Evolutionary conservation across 2,329 filamentous ascomycete species (phyloP).

Genomic region (Nothophaeocryptopus gaeumannii): DNA sequence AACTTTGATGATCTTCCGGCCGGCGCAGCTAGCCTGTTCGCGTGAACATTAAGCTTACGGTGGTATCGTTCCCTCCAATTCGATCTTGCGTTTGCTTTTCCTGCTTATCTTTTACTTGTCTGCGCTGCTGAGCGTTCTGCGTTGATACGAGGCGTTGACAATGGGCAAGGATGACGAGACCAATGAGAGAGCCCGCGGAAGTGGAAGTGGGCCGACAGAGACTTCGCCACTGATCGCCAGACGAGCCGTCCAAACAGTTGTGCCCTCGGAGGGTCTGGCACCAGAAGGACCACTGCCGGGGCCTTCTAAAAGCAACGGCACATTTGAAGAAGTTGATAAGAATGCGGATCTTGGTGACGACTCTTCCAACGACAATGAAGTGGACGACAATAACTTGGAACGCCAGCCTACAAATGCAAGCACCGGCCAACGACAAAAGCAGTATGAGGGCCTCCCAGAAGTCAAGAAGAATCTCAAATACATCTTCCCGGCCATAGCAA

Average conservation of each 20-base stretch:
- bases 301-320: constrained; percentile 14
- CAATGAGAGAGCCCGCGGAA: constrained; percentile 2
- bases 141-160: no score
- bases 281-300: constrained; percentile 20
- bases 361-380: constrained; percentile 28
- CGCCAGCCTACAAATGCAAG: constrained; percentile 31
- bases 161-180: constrained; percentile 3
- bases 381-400: constrained; percentile 26
- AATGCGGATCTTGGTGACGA: not conserved
- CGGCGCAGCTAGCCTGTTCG: no score
- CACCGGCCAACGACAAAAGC: constrained; percentile 30
- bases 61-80: no score
- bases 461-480: constrained; percentile 53
- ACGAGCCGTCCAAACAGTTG: constrained; percentile 22
- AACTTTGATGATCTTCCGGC: no score
- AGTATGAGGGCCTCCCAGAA: constrained; percentile 48
- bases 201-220: constrained; percentile 18
- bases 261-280: constrained; percentile 29
- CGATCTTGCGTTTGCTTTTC: not conserved
- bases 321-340: not conserved
- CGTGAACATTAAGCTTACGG: no score
- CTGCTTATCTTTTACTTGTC: not conserved
- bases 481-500: constrained; percentile 60
- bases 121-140: not conserved
- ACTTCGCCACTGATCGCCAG: constrained; percentile 27